These are phyloP conservation scores for Penicillium odoratum DNA, from an alignment of 495 filamentous ascomycete species.

Conservation along the genomic window DNA sequence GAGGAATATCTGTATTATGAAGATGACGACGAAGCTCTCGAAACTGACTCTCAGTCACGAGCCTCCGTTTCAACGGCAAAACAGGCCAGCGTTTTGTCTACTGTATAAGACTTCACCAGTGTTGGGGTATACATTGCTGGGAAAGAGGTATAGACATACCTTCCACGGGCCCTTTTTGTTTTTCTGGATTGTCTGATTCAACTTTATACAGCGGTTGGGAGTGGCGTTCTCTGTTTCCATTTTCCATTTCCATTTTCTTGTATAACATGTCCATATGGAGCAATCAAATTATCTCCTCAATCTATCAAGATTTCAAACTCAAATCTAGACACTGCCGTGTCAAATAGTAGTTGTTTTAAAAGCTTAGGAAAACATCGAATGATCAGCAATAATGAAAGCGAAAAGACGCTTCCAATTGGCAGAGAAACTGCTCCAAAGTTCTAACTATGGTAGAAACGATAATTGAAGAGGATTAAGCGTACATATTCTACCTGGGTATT, in stretches of 20 bases:
- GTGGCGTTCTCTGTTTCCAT: conserved; percentile 20
- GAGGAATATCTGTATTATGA: conserved; percentile 44
- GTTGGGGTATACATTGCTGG: not conserved
- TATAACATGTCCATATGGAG: conserved; percentile 27
- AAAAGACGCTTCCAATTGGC: no score
- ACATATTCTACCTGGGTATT: no score
- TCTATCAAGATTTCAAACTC: not conserved
- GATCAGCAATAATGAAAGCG: no score
- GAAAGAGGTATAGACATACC: not conserved
- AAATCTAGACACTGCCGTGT: no score
- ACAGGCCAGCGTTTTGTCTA: not conserved
- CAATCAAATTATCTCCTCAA: not conserved
- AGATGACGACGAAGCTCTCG: conserved; percentile 31
- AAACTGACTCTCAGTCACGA: not conserved
- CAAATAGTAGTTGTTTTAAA: no score
- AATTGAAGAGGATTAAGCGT: no score
- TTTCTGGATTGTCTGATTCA: conserved; percentile 11
- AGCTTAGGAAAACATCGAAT: no score
- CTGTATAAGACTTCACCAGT: not conserved
- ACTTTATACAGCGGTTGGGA: conserved; percentile 29
- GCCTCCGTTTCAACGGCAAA: not conserved
- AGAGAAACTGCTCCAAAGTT: no score
- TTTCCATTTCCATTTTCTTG: conserved; percentile 14
- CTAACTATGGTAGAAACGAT: no score
- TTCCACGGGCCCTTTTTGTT: conserved; percentile 4